phyloP scores from a whole-genome alignment of 441 rosid genomes.

The Syzygium syzygioides region DNA sequence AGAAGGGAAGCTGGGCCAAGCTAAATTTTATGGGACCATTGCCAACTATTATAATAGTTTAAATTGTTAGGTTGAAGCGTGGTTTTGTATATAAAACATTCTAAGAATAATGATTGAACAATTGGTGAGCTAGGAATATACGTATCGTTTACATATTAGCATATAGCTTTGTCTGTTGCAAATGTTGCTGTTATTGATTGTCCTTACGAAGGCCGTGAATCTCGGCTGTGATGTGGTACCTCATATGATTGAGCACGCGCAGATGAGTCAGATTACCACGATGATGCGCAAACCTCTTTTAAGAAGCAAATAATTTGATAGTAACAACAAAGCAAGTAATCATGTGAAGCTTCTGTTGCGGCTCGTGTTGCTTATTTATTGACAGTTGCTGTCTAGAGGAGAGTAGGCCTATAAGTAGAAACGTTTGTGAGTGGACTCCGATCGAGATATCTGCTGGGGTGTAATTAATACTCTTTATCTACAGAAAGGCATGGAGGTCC shows the following conservation, averaged over 20 bases:
- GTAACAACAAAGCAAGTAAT: neutral
- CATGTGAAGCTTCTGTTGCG: neutral
- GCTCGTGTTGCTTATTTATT: neutral
- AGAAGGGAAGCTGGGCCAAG: too few relatives aligned
- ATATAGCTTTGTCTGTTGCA: neutral
- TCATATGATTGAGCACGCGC: neutral
- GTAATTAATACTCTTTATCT: too few relatives aligned
- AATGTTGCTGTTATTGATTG: neutral
- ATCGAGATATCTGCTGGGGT: neutral
- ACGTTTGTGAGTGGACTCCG: neutral
- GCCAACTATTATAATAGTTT: too few relatives aligned
- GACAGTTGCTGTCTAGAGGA: neutral
- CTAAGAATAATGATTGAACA: neutral
- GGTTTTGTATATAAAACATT: too few relatives aligned
- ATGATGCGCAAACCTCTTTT: neutral
- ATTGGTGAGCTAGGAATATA: neutral
- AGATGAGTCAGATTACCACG: neutral
- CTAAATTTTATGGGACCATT: too few relatives aligned
- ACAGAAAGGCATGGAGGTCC: too few relatives aligned
- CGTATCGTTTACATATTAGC: neutral
- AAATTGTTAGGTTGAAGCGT: neutral
- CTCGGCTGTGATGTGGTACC: neutral
- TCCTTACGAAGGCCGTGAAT: neutral
- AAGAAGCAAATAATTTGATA: neutral
- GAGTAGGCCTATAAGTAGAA: neutral